phyloP scores from a whole-genome alignment of 2,329 filamentous ascomycete species.

The Verticillium tricorpus region DNA sequence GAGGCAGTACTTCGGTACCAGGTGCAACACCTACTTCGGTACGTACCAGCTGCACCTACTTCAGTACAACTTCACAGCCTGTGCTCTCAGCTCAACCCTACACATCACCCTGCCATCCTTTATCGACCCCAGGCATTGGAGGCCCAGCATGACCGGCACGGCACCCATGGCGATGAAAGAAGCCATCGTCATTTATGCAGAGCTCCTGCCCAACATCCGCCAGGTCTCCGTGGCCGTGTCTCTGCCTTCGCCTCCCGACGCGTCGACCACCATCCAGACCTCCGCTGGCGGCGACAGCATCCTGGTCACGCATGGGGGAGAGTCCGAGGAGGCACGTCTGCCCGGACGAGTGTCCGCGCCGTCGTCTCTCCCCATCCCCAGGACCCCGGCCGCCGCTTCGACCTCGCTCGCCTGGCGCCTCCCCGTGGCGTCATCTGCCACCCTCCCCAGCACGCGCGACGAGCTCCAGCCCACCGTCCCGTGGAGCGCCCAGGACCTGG shows the following conservation, averaged over 20 bases:
- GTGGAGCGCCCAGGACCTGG: conserved; percentile 52
- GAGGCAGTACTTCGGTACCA: too few species aligned
- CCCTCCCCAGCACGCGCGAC: conserved; percentile 13
- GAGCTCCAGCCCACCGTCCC: conserved; percentile 33
- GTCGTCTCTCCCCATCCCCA: conserved; percentile 31
- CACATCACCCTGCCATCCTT: not conserved
- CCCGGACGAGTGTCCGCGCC: conserved; percentile 34
- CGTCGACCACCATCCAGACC: conserved; percentile 35
- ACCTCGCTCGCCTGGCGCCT: conserved; percentile 49
- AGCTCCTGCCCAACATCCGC: conserved; percentile 60
- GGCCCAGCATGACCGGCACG: not conserved
- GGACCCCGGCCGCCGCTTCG: conserved; percentile 5
- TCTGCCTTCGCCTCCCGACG: conserved; percentile 37
- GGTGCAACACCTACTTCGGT: too few species aligned
- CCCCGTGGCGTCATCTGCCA: conserved; percentile 28
- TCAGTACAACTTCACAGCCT: not conserved
- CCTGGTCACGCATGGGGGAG: conserved; percentile 41
- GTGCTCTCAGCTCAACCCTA: not conserved
- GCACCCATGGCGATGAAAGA: not conserved
- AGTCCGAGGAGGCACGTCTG: conserved; percentile 29
- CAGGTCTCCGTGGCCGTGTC: conserved; percentile 57
- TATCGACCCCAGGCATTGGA: not conserved
- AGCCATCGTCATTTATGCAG: conserved; percentile 51
- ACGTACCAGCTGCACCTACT: too few species aligned
- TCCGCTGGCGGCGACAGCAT: conserved; percentile 40